Conservation (phyloP, 441 rosid genomes). For the Syzygium syzygioides region DNA sequence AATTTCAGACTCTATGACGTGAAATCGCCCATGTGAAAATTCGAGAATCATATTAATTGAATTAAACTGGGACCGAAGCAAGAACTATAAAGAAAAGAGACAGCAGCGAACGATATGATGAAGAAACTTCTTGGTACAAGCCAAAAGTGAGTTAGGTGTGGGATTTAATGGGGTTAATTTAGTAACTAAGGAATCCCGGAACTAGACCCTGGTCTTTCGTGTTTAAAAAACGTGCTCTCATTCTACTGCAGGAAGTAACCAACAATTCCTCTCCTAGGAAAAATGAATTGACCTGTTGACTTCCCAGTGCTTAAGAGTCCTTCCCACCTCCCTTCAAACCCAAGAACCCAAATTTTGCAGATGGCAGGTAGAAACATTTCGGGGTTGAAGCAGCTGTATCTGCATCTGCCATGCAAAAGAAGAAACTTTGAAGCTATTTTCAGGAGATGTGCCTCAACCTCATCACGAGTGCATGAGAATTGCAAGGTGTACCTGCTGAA, state of each 20-base stretch:
- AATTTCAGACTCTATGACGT: no score
- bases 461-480: not conserved
- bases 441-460: not conserved
- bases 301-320: not conserved
- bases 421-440: not conserved
- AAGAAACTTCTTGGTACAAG: no score
- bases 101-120: no score
- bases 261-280: not conserved
- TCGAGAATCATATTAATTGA: no score
- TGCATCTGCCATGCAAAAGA: not conserved
- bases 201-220: not conserved
- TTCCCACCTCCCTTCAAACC: not conserved
- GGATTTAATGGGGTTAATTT: not conserved
- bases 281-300: not conserved
- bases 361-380: not conserved
- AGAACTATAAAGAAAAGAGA: no score
- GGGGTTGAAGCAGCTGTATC: not conserved
- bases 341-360: not conserved
- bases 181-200: not conserved
- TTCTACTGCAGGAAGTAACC: not conserved
- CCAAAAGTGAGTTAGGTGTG: no score
- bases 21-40: no score
- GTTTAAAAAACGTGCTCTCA: not conserved
- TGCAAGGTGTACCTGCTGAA: not conserved
- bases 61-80: no score